phyloP scores from a whole-genome alignment of 2,329 filamentous ascomycete species.

The Verticillium albo-atrum region DNA sequence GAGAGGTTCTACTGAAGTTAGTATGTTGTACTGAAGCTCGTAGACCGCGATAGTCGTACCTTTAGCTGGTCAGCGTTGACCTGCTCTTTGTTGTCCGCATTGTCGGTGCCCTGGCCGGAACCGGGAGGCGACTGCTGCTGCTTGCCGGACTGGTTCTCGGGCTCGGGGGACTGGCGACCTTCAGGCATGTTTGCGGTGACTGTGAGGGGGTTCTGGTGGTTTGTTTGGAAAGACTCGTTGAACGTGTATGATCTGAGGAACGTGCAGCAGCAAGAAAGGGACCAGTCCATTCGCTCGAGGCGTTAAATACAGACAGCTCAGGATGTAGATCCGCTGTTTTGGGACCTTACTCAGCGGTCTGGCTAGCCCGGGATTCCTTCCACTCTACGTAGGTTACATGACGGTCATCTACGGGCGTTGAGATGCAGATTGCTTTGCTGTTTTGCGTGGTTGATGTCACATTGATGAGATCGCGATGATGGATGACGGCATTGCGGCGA shows the following conservation, averaged over 20 bases:
- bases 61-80: constrained; percentile 47
- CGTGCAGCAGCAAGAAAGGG: neutral
- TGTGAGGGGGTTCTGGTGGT: neutral
- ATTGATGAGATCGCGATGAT: neutral
- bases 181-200: constrained; percentile 54
- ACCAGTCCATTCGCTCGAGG: neutral
- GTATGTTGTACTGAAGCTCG: neutral
- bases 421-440: neutral
- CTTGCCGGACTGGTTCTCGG: constrained; percentile 59
- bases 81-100: constrained; percentile 48
- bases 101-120: constrained; percentile 53
- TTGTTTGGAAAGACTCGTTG: neutral
- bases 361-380: neutral
- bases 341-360: neutral
- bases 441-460: neutral
- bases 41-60: constrained; percentile 24
- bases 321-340: neutral
- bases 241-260: neutral
- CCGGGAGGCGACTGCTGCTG: constrained; percentile 58
- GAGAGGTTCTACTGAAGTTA: constrained; percentile 37
- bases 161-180: constrained; percentile 75
- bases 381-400: neutral
- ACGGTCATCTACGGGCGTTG: too few species aligned
- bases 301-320: neutral
- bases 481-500: neutral